Conservation (phyloP, 768 basidiomycete species). For the Gloeostereum incarnatum region DNA sequence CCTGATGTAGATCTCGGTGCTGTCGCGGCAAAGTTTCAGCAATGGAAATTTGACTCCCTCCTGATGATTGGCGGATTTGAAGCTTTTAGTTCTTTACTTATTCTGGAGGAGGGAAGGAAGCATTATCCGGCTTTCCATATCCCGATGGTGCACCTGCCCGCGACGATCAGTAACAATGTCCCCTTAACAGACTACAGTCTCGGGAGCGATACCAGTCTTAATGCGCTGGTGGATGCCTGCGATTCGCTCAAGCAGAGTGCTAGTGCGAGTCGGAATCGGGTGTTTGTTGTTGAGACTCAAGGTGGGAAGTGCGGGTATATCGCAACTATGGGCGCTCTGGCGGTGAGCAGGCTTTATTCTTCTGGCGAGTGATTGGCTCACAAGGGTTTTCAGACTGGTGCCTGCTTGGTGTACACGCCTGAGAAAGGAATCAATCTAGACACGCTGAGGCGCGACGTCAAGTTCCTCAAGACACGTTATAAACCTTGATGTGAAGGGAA, state of each 20-base stretch:
- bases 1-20: constrained; percentile 84
- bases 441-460: constrained; percentile 73
- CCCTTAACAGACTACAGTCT: constrained; percentile 94
- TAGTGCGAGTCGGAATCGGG: constrained; percentile 88
- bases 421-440: constrained; percentile 85
- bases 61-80: constrained; percentile 96
- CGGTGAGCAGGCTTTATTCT: constrained; percentile 43
- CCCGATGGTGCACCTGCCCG: constrained; percentile 93
- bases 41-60: constrained; percentile 68
- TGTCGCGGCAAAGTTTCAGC: constrained; percentile 87
- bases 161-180: constrained; percentile 97
- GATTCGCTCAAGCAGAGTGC: constrained; percentile 99
- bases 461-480: constrained; percentile 82
- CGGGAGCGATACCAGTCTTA: constrained; percentile 95
- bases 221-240: constrained; percentile 94
- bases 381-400: constrained; percentile 62
- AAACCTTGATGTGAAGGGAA: constrained; percentile 79
- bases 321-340: constrained; percentile 90
- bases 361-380: constrained; percentile 1
- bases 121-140: constrained; percentile 90
- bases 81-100: constrained; percentile 72
- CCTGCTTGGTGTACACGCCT: constrained; percentile 88
- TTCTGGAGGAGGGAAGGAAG: constrained; percentile 72
- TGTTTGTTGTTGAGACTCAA: constrained; percentile 97
- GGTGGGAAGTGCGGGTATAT: constrained; percentile 96